Conservation (phyloP, 805 yeast species). For the Starmerella sp. region DNA sequence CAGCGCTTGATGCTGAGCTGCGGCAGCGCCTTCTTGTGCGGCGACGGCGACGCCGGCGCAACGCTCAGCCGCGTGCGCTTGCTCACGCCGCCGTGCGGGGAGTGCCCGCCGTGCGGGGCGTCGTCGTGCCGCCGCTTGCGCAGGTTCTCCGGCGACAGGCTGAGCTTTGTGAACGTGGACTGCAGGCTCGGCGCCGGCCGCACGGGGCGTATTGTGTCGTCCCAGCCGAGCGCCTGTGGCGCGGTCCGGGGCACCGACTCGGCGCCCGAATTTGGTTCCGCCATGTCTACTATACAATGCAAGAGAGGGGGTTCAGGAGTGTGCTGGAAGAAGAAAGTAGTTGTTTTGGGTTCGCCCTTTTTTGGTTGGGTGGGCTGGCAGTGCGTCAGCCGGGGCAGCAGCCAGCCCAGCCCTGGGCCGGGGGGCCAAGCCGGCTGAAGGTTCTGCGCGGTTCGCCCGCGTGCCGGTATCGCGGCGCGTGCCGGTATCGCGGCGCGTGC, state of each 20-base stretch:
- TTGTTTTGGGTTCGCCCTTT: background rate
- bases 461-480: background rate
- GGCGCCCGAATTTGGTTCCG: background rate
- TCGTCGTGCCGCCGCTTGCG: conserved; percentile 23
- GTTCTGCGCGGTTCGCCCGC: background rate
- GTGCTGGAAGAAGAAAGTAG: background rate
- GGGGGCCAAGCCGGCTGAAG: background rate
- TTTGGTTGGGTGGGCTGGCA: background rate
- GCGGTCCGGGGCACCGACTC: background rate
- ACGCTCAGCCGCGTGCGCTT: conserved; percentile 13
- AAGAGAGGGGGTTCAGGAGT: background rate
- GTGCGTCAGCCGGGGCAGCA: background rate
- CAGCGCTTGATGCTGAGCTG: conserved; percentile 52
- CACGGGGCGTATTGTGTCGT: conserved; percentile 23
- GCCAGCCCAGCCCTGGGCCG: background rate
- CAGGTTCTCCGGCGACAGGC: conserved; percentile 21
- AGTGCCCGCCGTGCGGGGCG: background rate
- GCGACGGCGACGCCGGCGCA: conserved; percentile 1
- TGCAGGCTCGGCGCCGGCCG: conserved; percentile 4
- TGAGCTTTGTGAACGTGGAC: conserved; percentile 5
- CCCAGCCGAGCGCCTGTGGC: conserved; percentile 21
- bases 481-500: no score
- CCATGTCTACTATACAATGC: background rate
- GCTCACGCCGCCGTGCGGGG: conserved; percentile 2
- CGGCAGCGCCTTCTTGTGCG: background rate